These are phyloP conservation scores for Vitis hybrid DNA, from an alignment of 177 flowering plant species.

Conservation along the genomic window DNA sequence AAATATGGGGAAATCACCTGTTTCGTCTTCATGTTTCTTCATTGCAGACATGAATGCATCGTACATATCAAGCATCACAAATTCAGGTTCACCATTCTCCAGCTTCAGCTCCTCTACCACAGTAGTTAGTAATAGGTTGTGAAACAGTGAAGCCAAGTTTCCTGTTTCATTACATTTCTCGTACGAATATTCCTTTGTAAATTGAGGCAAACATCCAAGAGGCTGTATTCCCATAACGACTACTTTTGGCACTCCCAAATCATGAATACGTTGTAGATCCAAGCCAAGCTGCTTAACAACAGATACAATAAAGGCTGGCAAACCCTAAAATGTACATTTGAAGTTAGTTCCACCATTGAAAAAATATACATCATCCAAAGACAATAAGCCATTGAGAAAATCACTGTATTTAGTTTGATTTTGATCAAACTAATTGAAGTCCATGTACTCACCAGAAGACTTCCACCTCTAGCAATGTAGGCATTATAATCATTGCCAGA, in stretches of 20 bases:
- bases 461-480: constrained; percentile 18
- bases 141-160: constrained; percentile 23
- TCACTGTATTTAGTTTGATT: no score
- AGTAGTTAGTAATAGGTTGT: constrained; percentile 31
- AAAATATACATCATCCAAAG: background rate
- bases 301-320: constrained; percentile 21
- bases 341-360: no score
- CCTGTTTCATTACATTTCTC: constrained; percentile 23
- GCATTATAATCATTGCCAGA: constrained; percentile 62
- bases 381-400: background rate
- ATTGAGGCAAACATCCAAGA: constrained; percentile 38
- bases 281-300: constrained; percentile 28
- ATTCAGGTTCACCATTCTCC: background rate
- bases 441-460: constrained; percentile 17
- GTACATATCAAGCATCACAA: constrained; percentile 34
- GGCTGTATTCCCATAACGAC: constrained; percentile 39
- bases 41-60: constrained; percentile 34
- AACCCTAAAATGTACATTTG: constrained; percentile 11
- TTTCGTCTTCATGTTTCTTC: constrained; percentile 1
- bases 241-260: constrained; percentile 40
- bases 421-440: no score
- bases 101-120: constrained; percentile 20
- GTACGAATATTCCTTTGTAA: constrained; percentile 17
- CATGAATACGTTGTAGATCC: constrained; percentile 32
- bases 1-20: constrained; percentile 2